Base-by-base conservation (phyloP, 768 basidiomycete species). In the Hypholoma sublateritium region DNA sequence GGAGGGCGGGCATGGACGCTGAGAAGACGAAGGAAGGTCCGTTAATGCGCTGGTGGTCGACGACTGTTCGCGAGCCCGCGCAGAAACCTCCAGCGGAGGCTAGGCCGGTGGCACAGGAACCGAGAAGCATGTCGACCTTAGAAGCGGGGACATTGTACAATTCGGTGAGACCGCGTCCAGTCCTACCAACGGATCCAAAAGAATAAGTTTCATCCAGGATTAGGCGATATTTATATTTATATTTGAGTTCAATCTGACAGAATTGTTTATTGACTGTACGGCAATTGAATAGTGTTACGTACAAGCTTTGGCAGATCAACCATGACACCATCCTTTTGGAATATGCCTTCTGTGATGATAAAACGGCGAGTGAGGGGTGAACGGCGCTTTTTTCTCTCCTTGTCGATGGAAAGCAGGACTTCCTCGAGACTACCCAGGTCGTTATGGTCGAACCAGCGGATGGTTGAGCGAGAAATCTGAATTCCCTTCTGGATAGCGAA, bases 371-470 rank as follows among this genome's bases (percentile, higher is more conserved):
- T 97, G 65, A 98, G 75, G 1, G 90, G 91, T 1, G 79, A 79
- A 45, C 85, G 83, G 53, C 91, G 87, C 74, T 93, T 92, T 73
- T 88, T 88, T 59, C 89, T 78, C 64, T 98, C 96, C 77, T 92
- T 95, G 64, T 91, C 92, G 2, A 96, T 81, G 55, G 78, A 77
- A 59, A 91, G 78, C 53, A 99, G 77, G 7, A 95, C 90, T 16
- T 93, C 87, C 72, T 98, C 96, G 32, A 99, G 81, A 62, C 89
- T 92, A 65, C 87, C 86, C 69, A 95, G 79, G 67, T 98, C 95
- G 63, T 96, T 97, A 69, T 98, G 97, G 63, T 98, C 95, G 69
- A 85, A 99, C 93, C 93, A 99, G 53, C 92, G 84, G 34, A 98
- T 85, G 0, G 89, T 94, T 5, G 88, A 92, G 39, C 97, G 87